Evolutionary conservation across 352 stramenopile species (phyloP), one percentile per base, ranked within the genome.

Genomic region (Phytophthora sp.): DNA sequence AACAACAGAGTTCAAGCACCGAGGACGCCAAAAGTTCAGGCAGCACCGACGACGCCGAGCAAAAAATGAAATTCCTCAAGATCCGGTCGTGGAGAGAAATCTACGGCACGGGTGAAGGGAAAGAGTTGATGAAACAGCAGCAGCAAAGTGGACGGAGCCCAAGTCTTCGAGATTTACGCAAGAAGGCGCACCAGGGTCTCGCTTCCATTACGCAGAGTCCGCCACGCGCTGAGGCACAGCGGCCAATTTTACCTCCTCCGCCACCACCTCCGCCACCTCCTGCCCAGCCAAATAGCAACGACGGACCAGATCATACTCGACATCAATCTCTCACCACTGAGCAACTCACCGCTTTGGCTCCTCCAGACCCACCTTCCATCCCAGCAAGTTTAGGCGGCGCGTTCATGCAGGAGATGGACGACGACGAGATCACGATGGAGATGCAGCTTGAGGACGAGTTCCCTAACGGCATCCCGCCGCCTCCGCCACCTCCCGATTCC

Each of bases 351-450:
- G 21, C 24, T 32, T n/a, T 17, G 2, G 13, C 37, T 24, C 42
- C 56, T 7, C 34, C 38, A 21, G 62, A 61, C 26, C 21, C 45
- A 11, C 55, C 44, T 8, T 37, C 57, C 1, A 60, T 56, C 15
- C 37, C 66, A 3, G 51, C 64, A 38, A 46, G 54, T 20, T 57
- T 64, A 10, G 54, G 66, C 0, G 79, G 77, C 1, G 79, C 79
- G 1, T 88, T 88, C 60, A 88, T 88, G 79, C 74, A 88, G 31
- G 79, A 88, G 62, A 82, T 88, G 42, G 69, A 84, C 5, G 79
- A 83, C 27, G 77, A 79, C 27, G 70, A 82, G 52, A 62, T 76
- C n/a, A 41, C 60, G 9, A 70, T 63, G 23, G 72, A 75, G 32
- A 66, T 52, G 32, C 64, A 72, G 24, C 27, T 50, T 3, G 59